Evolutionary conservation across 352 stramenopile species (phyloP).

Genomic region (Pythium apleroticum): DNA sequence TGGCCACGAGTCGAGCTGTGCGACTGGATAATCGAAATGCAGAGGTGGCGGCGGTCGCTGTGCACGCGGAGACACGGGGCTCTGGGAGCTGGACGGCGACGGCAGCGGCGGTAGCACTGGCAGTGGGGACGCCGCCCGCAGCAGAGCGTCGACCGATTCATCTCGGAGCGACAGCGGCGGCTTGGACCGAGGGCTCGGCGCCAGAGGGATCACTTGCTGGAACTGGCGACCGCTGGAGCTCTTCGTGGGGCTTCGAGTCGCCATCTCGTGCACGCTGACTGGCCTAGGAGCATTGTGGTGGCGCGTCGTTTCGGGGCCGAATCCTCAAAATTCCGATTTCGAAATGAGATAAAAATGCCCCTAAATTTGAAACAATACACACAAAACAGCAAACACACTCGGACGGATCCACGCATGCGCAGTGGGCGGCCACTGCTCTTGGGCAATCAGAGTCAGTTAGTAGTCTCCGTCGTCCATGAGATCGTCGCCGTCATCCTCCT

Average conservation of each 20-base stretch:
- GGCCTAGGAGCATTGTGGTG: not conserved
- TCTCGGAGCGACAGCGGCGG: not conserved
- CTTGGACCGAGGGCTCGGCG: conserved; percentile 17
- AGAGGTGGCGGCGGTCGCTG: conserved; percentile 6
- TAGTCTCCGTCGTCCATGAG: not conserved
- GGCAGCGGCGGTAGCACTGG: not conserved
- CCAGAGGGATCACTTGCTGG: not conserved
- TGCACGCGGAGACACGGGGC: not conserved
- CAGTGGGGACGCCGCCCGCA: not conserved
- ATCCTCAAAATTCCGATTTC: not conserved
- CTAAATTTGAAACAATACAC: not conserved
- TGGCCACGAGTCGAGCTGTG: conserved; percentile 27
- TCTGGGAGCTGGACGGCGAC: not conserved
- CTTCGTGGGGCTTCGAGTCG: conserved; percentile 5
- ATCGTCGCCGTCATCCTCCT: not conserved
- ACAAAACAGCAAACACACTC: no score
- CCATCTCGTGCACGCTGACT: not conserved
- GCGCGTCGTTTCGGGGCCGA: not conserved
- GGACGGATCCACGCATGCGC: no score
- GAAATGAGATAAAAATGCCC: not conserved
- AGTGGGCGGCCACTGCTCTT: no score
- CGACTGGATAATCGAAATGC: conserved; percentile 20
- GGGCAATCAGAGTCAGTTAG: not conserved
- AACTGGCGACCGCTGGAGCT: not conserved
- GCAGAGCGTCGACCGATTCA: not conserved